phyloP scores from a whole-genome alignment of 495 filamentous ascomycete species.

The Symbiotaphrina buchneri region DNA sequence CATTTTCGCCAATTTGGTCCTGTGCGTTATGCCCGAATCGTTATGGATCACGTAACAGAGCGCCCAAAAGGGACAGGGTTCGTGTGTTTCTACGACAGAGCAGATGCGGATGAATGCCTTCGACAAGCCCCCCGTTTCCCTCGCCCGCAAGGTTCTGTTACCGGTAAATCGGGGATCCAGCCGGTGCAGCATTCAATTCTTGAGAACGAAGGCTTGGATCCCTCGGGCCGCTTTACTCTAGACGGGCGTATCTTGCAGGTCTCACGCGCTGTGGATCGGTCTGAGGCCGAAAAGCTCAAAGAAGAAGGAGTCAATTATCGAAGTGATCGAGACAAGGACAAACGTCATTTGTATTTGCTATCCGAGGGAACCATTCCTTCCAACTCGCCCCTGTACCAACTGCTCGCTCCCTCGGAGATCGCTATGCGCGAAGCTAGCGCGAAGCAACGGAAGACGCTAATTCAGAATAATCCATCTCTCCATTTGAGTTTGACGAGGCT shows the following conservation, averaged over 20 bases:
- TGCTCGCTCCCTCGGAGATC: conserved; percentile 57
- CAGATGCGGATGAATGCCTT: conserved; percentile 52
- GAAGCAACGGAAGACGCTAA: conserved; percentile 71
- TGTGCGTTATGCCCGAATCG: conserved; percentile 71
- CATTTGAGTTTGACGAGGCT: conserved; percentile 82
- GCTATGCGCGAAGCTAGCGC: conserved; percentile 72
- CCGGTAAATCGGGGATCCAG: conserved; percentile 7
- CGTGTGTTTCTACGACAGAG: conserved; percentile 66
- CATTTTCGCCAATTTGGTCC: conserved; percentile 72
- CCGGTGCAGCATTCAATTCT: conserved; percentile 52
- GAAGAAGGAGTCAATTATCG: conserved; percentile 39
- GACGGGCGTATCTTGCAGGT: conserved; percentile 75
- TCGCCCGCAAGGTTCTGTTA: not conserved
- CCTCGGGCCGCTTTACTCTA: conserved; percentile 62
- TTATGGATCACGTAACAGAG: conserved; percentile 64
- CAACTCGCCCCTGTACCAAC: conserved; percentile 47
- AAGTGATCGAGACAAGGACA: conserved; percentile 59
- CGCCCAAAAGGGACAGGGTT: conserved; percentile 83
- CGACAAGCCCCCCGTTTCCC: conserved; percentile 32
- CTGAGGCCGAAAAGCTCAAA: conserved; percentile 51
- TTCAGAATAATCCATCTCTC: conserved; percentile 73
- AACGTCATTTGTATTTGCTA: conserved; percentile 76
- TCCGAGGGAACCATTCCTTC: conserved; percentile 61
- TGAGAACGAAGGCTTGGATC: conserved; percentile 57
- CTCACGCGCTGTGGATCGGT: conserved; percentile 59